phyloP scores from a whole-genome alignment of 2,329 filamentous ascomycete species.

The Exophiala sideris region DNA sequence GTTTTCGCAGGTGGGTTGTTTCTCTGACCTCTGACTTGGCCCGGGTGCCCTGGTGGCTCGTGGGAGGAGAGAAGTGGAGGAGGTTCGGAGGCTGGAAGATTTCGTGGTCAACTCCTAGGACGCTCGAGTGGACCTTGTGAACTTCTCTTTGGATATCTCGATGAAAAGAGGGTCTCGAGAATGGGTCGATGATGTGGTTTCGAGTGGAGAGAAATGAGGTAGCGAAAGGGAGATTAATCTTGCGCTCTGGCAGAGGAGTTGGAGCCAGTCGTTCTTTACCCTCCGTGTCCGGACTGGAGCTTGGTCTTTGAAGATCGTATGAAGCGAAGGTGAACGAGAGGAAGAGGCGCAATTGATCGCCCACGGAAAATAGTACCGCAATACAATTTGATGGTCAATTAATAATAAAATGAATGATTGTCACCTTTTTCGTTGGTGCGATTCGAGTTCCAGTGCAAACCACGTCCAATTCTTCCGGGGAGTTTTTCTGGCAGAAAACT shows the following conservation, averaged over 20 bases:
- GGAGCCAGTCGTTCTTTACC: not conserved
- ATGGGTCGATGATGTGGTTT: conserved; percentile 18
- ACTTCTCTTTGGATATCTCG: not conserved
- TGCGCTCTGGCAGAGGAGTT: not conserved
- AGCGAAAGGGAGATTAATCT: conserved; percentile 3
- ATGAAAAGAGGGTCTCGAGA: conserved; percentile 6
- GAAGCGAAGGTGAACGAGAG: no score
- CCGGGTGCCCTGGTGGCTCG: conserved; percentile 6
- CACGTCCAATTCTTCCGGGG: not conserved
- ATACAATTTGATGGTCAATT: no score
- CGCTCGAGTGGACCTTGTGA: no score
- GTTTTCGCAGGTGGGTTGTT: not conserved
- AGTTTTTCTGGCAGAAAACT: not conserved
- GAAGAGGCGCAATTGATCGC: no score
- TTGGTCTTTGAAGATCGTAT: not conserved
- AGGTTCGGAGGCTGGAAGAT: conserved; percentile 1
- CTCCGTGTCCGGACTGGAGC: not conserved
- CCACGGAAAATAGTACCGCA: no score
- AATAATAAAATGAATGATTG: no score
- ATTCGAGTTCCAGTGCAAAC: not conserved
- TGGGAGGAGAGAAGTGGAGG: not conserved
- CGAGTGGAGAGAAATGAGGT: conserved; percentile 16
- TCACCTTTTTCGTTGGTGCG: no score
- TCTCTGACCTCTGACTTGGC: no score
- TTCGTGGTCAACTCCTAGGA: not conserved